Base-by-base conservation (phyloP, 2,329 filamentous ascomycete genomes). In the Claviceps maximensis region DNA sequence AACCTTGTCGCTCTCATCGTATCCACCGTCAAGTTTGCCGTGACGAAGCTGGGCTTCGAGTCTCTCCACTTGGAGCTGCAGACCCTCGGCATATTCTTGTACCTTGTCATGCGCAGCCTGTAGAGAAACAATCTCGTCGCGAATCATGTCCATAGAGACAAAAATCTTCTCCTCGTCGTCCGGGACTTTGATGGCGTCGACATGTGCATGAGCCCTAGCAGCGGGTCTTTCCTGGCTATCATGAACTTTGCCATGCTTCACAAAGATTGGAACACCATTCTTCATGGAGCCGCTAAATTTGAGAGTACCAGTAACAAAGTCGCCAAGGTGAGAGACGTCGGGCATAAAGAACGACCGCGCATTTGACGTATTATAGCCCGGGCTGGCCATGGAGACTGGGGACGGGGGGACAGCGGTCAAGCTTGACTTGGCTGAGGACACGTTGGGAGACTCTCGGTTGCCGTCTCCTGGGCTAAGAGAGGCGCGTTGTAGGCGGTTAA, bases 101-200 rank as follows among this genome's bases (percentile, higher is more conserved):
- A 80, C 70, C 57, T 76, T 70, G 49, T 78, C 76, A 54, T 80
- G 75, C 56, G 79, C 77, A 42, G 78, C 74, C 54, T 78, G 76
- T 41, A 80, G 68, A 54, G 74, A 74, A 50, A 76, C 63, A 45
- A 79, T 77, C 61, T 80, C 77, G 44, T 78, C 73, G 41, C 76
- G 74, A 67, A 80, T 78, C 74, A 79, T 79, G 74, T 80, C 77
- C 70, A 80, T 72, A 9, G 77, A 80, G 42, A 80, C 77, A 56
- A 80, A 79, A 31, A 80, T 79, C 57, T 75, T 73, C 62, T 78
- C 73, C 58, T 80, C 77, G 45, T 78, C 77, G 53, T 75, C 68
- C 3, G 76, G 72, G 9, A 80, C 65, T 48, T 72, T 68, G 21
- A 80, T 61, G 8, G 68, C 72, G 52, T 77, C 74, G n/a, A 80